Evolutionary conservation across 129 eudicot genomes (phyloP).

Genomic region (Scalesia atractyloides): DNA sequence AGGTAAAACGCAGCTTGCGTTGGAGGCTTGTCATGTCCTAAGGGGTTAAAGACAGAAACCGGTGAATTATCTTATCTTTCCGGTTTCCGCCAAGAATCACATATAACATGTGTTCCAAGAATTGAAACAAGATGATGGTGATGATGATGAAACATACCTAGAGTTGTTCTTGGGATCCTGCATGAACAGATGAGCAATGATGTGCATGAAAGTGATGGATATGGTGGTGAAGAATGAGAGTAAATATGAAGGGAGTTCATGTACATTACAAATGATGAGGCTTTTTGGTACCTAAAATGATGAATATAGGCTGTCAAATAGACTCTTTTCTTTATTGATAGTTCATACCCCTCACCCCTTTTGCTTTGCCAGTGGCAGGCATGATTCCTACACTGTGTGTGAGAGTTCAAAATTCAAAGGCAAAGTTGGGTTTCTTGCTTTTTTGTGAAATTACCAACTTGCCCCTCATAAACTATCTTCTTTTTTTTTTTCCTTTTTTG

Average conservation of each 20-base stretch:
- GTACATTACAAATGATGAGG: constrained; percentile 44
- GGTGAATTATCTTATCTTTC: background rate
- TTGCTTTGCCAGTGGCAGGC: constrained; percentile 72
- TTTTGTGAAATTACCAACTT: constrained; percentile 28
- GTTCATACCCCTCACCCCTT: constrained; percentile 44
- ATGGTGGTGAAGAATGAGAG: constrained; percentile 25
- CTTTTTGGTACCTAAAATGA: constrained; percentile 34
- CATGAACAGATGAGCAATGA: constrained; percentile 65
- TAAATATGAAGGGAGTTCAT: constrained; percentile 43
- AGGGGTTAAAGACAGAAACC: background rate
- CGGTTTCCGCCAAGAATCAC: constrained; percentile 7
- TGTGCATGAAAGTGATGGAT: constrained; percentile 39
- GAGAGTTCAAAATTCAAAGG: constrained; percentile 45
- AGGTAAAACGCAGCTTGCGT: background rate
- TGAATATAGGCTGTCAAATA: constrained; percentile 47
- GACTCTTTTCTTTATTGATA: constrained; percentile 38
- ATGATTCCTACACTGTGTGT: constrained; percentile 46
- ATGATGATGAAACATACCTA: constrained; percentile 35
- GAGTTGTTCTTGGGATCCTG: constrained; percentile 77
- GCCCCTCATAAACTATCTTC: constrained; percentile 25
- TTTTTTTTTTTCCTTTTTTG: constrained; percentile 8
- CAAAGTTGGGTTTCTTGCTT: constrained; percentile 41
- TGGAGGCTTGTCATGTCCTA: background rate
- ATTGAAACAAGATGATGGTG: background rate
- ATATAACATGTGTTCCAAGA: background rate